Base-by-base conservation (phyloP, 164 flowering plant species). In the Akebia trifoliata region DNA sequence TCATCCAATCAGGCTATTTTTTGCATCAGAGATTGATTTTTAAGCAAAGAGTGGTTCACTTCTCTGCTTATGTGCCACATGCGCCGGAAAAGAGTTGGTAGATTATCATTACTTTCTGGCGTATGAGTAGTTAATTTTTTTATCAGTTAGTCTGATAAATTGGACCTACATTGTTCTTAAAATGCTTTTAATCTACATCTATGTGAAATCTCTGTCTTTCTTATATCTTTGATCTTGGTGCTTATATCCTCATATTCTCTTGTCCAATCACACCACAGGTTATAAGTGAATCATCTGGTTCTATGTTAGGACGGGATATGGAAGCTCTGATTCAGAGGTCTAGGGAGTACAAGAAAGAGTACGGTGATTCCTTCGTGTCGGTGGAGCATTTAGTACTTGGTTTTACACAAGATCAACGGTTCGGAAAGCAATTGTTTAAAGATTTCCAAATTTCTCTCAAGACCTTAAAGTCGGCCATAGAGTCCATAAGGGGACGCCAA, bases 331-430 rank as follows among this genome's bases (percentile, higher is more conserved):
- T 93, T 64, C 90, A 82, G 69, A 71, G 88, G 58, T 81, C 96
- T 17, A 81, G 93, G 73, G 93, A 83, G 1, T 77, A 50, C 76
- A 90, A 80, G 79, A 93, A 90, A 72, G 93, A 90, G 37, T 93
- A 80, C 61, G 85, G 87, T 21, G 96, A 93, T 61, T 80, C 96
- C 18, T 90, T 80, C 73, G 85, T 93, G 34, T 90, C 99, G 1
- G 90, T 93, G 50, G 99, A 93, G 69, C 99, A 93, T 71, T 69
- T 93, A 67, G 93, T 93, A 52, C 95, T 93, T 78, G 95, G 76
- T 46, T 93, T 77, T 66, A 47, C 60, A 0, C 72, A 82, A 66
- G 99, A 93, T 70, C 70, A 77, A 50, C 77, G 99, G 38, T 93
- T 93, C 69, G 99, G 97, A 62, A 87, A 81, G 69, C 96, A 90